Percentiles rank a stretch among this genome's conserved stretches.
Conservation (phyloP, 805 yeast genomes). For the Yarrowia keelungensis region DNA sequence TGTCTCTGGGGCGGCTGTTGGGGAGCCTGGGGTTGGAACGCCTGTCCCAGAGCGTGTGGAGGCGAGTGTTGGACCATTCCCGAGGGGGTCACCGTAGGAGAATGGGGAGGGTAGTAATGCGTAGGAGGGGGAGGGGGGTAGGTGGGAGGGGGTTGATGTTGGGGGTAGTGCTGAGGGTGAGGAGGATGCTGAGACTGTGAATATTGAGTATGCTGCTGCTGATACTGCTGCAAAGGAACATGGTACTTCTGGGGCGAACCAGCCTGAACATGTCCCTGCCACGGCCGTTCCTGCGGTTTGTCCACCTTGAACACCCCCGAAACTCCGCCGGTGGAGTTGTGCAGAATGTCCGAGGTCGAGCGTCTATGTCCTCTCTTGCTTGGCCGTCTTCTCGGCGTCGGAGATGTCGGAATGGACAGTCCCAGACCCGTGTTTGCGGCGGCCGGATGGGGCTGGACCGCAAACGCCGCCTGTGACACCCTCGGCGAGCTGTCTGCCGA, state of each 20-base stretch:
- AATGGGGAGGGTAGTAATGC: background rate
- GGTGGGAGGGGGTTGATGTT: too few relatives aligned
- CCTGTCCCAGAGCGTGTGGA: background rate
- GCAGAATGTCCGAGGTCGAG: conserved; percentile 20
- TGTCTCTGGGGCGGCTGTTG: too few relatives aligned
- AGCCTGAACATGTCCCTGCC: background rate
- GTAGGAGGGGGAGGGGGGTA: background rate
- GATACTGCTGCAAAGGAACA: background rate
- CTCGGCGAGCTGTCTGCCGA: conserved; percentile 23
- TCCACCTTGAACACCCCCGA: conserved; percentile 31
- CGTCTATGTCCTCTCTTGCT: conserved; percentile 12
- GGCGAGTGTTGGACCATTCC: background rate
- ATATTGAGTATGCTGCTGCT: background rate
- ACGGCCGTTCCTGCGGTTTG: background rate
- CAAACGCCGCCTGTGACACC: background rate
- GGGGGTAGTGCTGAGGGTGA: background rate
- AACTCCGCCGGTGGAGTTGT: conserved; percentile 18
- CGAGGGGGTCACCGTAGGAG: background rate
- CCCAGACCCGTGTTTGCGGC: background rate
- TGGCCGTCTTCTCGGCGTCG: conserved; percentile 7
- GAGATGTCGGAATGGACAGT: conserved; percentile 18
- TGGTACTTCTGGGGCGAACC: background rate
- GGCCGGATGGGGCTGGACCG: conserved; percentile 8
- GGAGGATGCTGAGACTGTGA: background rate
- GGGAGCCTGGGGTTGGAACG: conserved; percentile 3